phyloP scores from a whole-genome alignment of 176 grass and related monocot genomes.

The Dactylis glomerata region DNA sequence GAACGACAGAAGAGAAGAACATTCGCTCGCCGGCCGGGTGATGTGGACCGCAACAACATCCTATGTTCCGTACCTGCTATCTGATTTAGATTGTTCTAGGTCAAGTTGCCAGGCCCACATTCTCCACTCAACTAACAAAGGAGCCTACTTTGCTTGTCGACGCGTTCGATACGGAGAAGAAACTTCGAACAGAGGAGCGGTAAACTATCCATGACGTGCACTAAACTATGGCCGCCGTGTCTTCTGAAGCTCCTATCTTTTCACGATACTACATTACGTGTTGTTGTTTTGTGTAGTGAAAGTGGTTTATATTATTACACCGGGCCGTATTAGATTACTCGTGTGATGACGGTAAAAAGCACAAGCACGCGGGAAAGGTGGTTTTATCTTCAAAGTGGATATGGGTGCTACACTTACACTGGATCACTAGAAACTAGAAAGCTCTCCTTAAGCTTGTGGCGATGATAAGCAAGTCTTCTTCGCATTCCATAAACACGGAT shows the following conservation, averaged over 20 bases:
- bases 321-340: not conserved
- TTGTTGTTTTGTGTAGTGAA: not conserved
- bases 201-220: conserved; percentile 11
- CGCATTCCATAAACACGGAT: too few relatives aligned
- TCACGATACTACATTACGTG: not conserved
- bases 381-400: not conserved
- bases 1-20: not conserved
- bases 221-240: conserved; percentile 1
- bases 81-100: conserved; percentile 24
- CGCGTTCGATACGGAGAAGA: not conserved
- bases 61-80: conserved; percentile 25
- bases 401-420: not conserved
- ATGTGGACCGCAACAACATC: conserved; percentile 21
- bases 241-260: not conserved
- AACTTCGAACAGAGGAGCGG: not conserved
- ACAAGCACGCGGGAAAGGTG: not conserved
- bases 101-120: not conserved
- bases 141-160: not conserved
- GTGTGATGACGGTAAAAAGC: not conserved
- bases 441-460: not conserved
- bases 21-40: not conserved
- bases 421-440: not conserved
- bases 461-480: too few relatives aligned
- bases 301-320: not conserved
- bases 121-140: not conserved